These are phyloP conservation scores for Rhytidhysteron rufulum DNA, from an alignment of 2,329 filamentous ascomycete species.

Conservation along the genomic window DNA sequence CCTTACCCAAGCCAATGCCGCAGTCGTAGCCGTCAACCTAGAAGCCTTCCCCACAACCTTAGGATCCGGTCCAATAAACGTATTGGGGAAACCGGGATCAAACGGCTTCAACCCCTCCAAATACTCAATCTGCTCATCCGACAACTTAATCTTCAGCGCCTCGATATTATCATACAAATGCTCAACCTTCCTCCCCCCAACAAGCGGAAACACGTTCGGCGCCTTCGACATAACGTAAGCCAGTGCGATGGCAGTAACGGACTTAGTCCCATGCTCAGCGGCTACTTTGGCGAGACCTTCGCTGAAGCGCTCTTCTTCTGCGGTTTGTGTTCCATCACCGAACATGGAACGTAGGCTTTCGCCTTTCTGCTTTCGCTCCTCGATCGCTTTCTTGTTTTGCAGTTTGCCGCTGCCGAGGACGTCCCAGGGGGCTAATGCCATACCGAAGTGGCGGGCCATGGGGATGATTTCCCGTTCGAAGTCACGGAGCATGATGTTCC, in stretches of 20 bases:
- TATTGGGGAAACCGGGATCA: slow-evolving; percentile 60
- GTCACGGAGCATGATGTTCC: slow-evolving; percentile 56
- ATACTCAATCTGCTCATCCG: slow-evolving; percentile 57
- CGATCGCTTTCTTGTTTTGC: slow-evolving; percentile 52
- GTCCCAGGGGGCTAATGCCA: slow-evolving; percentile 52
- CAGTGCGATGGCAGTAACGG: slow-evolving; percentile 58
- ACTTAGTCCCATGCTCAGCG: slow-evolving; percentile 48
- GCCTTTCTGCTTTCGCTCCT: slow-evolving; percentile 35
- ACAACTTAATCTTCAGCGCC: slow-evolving; percentile 58
- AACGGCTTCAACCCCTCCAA: slow-evolving; percentile 60
- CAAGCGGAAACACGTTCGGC: slow-evolving; percentile 66
- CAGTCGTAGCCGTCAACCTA: too few species aligned
- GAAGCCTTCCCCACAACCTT: too few species aligned
- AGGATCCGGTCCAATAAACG: slow-evolving; percentile 2
- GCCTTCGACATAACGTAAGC: slow-evolving; percentile 70
- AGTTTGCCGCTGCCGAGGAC: slow-evolving; percentile 41
- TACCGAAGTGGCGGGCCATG: slow-evolving; percentile 56
- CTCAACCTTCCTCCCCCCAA: slow-evolving; percentile 64
- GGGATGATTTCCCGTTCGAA: slow-evolving; percentile 61
- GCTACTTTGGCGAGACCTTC: slow-evolving; percentile 58
- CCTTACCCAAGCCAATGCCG: too few species aligned
- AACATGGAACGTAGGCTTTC: slow-evolving; percentile 27
- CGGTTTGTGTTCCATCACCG: slow-evolving; percentile 32
- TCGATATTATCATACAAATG: slow-evolving; percentile 67
- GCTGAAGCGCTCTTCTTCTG: slow-evolving; percentile 49